Evolutionary conservation across 23 red algal species (phyloP).

Genomic region (Gracilaria vermiculophylla): DNA sequence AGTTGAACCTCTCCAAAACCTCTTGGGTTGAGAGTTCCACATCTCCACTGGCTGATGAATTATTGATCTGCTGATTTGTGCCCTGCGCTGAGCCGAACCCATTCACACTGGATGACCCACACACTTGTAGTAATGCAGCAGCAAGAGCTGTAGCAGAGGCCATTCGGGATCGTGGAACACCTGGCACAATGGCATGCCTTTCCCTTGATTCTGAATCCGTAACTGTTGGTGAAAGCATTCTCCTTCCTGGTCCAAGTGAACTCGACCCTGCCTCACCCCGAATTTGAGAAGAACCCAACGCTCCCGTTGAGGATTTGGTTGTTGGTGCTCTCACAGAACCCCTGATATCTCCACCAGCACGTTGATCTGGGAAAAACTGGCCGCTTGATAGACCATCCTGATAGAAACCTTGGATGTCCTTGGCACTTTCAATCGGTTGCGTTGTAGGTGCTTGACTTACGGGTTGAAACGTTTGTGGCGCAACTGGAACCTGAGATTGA

Average conservation of each 20-base stretch:
- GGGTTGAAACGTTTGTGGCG: background rate
- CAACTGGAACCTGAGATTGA: background rate
- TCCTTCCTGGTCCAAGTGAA: slow-evolving; percentile 10
- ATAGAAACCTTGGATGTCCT: background rate
- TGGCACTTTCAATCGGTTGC: background rate
- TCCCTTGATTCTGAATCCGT: background rate
- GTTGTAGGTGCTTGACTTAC: background rate
- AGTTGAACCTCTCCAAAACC: slow-evolving; percentile 78
- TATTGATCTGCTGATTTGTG: background rate
- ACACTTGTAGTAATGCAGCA: background rate
- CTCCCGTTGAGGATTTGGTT: background rate
- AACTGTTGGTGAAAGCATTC: background rate
- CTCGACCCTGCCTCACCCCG: background rate
- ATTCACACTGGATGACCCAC: background rate
- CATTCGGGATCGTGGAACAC: background rate
- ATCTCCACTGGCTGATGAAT: slow-evolving; percentile 1
- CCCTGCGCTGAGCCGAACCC: background rate
- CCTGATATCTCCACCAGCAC: slow-evolving; percentile 21
- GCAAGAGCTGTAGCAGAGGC: slow-evolving; percentile 1
- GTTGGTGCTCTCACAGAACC: background rate
- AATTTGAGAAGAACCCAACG: background rate
- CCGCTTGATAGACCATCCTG: background rate
- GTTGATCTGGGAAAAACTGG: slow-evolving; percentile 27
- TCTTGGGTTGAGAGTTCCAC: slow-evolving; percentile 60
- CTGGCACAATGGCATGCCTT: background rate